Percentiles rank a stretch among this genome's conserved stretches.
Evolutionary conservation across 1,284 basidiomycete genomes (phyloP).

Genomic region (Omphalotus olearius): DNA sequence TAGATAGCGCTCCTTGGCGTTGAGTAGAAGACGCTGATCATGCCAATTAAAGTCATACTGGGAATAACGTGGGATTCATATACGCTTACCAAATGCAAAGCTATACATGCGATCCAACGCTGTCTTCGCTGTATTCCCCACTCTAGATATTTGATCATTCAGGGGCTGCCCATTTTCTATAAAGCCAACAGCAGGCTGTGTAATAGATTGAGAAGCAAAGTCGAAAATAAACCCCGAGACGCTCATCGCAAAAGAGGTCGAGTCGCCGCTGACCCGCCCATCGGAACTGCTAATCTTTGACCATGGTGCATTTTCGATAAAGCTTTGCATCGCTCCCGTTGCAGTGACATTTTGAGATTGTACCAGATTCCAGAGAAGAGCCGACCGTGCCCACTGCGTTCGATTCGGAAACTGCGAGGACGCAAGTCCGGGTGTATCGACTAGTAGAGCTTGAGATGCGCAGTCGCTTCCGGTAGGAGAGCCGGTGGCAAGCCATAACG

Average conservation of each 20-base stretch:
- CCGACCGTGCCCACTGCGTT: slow-evolving; percentile 52
- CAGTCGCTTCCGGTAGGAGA: slow-evolving; percentile 38
- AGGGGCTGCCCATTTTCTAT: slow-evolving; percentile 41
- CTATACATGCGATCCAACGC: slow-evolving; percentile 56
- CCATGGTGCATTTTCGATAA: slow-evolving; percentile 47
- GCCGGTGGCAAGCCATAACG: slow-evolving; percentile 48
- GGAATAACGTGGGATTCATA: background rate
- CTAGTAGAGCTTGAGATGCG: slow-evolving; percentile 44
- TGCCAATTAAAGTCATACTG: background rate
- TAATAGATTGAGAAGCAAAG: slow-evolving; percentile 52
- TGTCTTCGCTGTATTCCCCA: slow-evolving; percentile 32
- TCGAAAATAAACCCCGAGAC: slow-evolving; percentile 52
- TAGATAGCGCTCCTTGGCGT: slow-evolving; percentile 39
- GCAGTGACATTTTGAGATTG: slow-evolving; percentile 42
- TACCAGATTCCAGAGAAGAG: slow-evolving; percentile 56
- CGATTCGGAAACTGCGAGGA: slow-evolving; percentile 38
- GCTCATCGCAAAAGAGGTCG: slow-evolving; percentile 33
- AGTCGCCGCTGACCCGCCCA: slow-evolving; percentile 31
- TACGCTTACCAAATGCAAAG: slow-evolving; percentile 48
- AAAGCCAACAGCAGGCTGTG: slow-evolving; percentile 41
- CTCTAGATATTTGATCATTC: slow-evolving; percentile 38
- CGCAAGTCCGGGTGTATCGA: slow-evolving; percentile 51
- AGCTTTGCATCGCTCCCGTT: slow-evolving; percentile 37
- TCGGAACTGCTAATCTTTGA: slow-evolving; percentile 32
- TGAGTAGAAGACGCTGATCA: slow-evolving; percentile 51